Evolutionary conservation across 2,329 filamentous ascomycete species (phyloP).

Genomic region (Fusarium sp.): DNA sequence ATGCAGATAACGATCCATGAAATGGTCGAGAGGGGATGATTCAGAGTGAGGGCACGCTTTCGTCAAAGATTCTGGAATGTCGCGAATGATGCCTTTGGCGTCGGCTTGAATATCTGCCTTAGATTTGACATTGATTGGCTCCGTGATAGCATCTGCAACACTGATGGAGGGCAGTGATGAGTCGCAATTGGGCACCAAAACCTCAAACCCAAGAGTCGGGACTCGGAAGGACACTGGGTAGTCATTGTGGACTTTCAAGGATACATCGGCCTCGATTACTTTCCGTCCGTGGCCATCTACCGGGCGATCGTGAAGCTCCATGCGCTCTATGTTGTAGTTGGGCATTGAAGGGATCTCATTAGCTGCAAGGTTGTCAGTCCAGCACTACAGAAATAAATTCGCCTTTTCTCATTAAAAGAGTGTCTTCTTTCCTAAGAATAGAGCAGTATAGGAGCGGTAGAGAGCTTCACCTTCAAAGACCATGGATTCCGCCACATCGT

Average conservation of each 20-base stretch:
- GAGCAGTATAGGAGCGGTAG: conserved; percentile 68
- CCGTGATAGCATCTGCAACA: conserved; percentile 78
- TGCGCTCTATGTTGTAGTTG: conserved; percentile 79
- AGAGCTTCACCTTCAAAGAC: conserved; percentile 83
- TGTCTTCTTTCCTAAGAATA: conserved; percentile 68
- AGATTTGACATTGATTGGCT: conserved; percentile 71
- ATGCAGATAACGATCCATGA: conserved; percentile 83
- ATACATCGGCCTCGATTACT: conserved; percentile 82
- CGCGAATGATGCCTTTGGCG: conserved; percentile 74
- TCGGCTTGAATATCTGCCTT: conserved; percentile 72
- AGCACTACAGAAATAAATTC: conserved; percentile 24
- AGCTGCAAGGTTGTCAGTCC: conserved; percentile 56
- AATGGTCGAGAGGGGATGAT: conserved; percentile 82
- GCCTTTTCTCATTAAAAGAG: conserved; percentile 45
- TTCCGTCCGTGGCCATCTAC: conserved; percentile 57
- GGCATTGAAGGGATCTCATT: conserved; percentile 79
- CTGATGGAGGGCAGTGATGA: conserved; percentile 76
- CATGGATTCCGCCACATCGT: conserved; percentile 76
- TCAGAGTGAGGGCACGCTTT: conserved; percentile 77
- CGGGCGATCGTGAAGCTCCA: conserved; percentile 80
- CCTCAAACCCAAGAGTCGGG: conserved; percentile 82
- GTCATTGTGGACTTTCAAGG: conserved; percentile 74
- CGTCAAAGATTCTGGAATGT: conserved; percentile 77
- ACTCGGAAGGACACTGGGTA: conserved; percentile 81
- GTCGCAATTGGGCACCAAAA: conserved; percentile 84